These are phyloP conservation scores for Chaetoceros tenuissimus DNA, from an alignment of 108 stramenopile genomes.

Conservation along the genomic window DNA sequence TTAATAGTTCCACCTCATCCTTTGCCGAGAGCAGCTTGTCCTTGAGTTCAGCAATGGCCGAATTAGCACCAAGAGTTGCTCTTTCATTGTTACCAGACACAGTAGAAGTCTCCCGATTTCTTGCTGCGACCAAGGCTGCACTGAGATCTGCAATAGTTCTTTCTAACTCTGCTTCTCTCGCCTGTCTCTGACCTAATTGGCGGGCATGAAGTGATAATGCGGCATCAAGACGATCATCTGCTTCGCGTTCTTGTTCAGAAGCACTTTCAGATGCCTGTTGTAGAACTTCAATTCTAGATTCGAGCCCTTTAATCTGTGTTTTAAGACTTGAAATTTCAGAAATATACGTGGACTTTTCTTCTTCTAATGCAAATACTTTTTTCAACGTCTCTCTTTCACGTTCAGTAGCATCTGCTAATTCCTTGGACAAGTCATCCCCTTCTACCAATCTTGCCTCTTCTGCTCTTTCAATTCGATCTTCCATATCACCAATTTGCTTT, in stretches of 20 bases:
- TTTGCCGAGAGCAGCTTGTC: conserved; percentile 21
- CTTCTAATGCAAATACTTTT: conserved; percentile 33
- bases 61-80: not conserved
- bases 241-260: conserved; percentile 60
- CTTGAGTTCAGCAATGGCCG: conserved; percentile 6
- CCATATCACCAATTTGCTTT: conserved; percentile 26
- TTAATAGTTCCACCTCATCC: conserved; percentile 41
- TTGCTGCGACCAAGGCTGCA: conserved; percentile 53
- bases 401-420: conserved; percentile 49
- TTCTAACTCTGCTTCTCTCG: conserved; percentile 72
- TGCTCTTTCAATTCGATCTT: conserved; percentile 27
- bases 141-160: conserved; percentile 70
- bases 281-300: conserved; percentile 58
- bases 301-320: conserved; percentile 46
- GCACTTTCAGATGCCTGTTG: conserved; percentile 55
- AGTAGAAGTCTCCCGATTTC: conserved; percentile 25
- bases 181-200: conserved; percentile 62
- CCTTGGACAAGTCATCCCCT: conserved; percentile 69
- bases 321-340: conserved; percentile 52
- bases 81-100: not conserved
- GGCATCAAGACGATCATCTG: conserved; percentile 67
- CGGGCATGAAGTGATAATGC: conserved; percentile 63
- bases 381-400: conserved; percentile 40
- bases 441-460: conserved; percentile 34
- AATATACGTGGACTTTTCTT: conserved; percentile 53